These are phyloP conservation scores for Nakaseomyces sp. DNA, from an alignment of 1,139 yeast genomes.

Conservation along the genomic window DNA sequence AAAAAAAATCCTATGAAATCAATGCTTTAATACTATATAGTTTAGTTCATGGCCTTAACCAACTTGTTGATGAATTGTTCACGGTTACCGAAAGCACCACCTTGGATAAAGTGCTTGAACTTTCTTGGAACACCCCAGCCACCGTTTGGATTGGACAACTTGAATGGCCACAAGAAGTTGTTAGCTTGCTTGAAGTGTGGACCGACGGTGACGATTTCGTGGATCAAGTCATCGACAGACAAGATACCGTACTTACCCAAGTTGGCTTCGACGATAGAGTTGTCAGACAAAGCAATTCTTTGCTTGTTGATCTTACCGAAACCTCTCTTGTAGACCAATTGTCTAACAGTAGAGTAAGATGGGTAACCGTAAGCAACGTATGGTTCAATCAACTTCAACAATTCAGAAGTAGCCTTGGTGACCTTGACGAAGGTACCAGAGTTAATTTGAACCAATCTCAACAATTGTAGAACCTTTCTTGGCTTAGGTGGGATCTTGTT, in stretches of 20 bases:
- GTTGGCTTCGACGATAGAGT: slow-evolving; percentile 84
- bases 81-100: slow-evolving; percentile 99
- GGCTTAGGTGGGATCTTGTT: slow-evolving; percentile 99
- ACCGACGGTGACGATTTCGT: slow-evolving; percentile 98
- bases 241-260: slow-evolving; percentile 96
- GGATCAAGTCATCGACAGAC: slow-evolving; percentile 95
- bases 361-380: slow-evolving; percentile 99
- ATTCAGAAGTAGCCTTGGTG: slow-evolving; percentile 97
- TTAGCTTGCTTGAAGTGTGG: slow-evolving; percentile 99
- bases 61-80: slow-evolving; percentile 97
- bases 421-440: slow-evolving; percentile 96
- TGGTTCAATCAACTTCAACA: slow-evolving; percentile 96
- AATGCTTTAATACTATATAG: slow-evolving; percentile 5
- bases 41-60: slow-evolving; percentile 93
- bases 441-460: slow-evolving; percentile 97
- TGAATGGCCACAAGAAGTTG: slow-evolving; percentile 99
- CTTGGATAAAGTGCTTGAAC: slow-evolving; percentile 99
- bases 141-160: slow-evolving; percentile 98
- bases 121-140: slow-evolving; percentile 99
- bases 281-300: slow-evolving; percentile 91
- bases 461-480: slow-evolving; percentile 97
- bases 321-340: slow-evolving; percentile 99
- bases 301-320: slow-evolving; percentile 99
- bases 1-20: not conserved
- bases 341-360: slow-evolving; percentile 89